Conservation (phyloP, 371 early-diverging fungal genomes). For the Batkoa obscura region DNA sequence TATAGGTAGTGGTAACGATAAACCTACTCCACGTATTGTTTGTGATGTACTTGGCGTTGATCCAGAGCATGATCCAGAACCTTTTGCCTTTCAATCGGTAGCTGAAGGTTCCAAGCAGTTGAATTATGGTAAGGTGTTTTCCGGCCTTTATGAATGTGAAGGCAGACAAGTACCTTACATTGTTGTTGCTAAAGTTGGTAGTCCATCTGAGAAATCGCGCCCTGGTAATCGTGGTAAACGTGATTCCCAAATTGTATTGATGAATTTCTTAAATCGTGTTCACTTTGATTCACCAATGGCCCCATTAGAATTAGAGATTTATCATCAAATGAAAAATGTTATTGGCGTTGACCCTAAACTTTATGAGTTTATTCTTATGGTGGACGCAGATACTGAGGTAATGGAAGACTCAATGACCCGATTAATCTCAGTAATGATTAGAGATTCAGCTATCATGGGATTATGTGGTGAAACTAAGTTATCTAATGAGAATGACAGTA, state of each 20-base stretch:
- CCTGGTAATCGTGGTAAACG: constrained; percentile 80
- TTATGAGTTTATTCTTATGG: constrained; percentile 41
- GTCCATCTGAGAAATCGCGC: constrained; percentile 31
- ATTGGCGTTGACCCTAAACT: constrained; percentile 68
- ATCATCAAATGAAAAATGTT: constrained; percentile 69
- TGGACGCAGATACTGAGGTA: constrained; percentile 49
- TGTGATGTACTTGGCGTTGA: constrained; percentile 69
- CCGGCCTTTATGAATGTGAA: constrained; percentile 64
- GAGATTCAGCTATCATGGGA: constrained; percentile 68
- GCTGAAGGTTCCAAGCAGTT: constrained; percentile 66
- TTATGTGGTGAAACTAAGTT: constrained; percentile 71
- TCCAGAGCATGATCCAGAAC: constrained; percentile 53
- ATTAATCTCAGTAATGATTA: constrained; percentile 49
- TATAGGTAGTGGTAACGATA: constrained; percentile 74
- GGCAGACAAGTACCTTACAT: constrained; percentile 69
- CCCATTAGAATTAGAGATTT: constrained; percentile 78
- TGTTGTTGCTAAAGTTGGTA: constrained; percentile 66
- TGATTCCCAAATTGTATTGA: constrained; percentile 65
- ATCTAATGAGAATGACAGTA: constrained; percentile 70
- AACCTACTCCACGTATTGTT: constrained; percentile 76
- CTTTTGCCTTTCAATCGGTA: constrained; percentile 71
- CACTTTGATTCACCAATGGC: constrained; percentile 55
- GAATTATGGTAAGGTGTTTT: constrained; percentile 81
- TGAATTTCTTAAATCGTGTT: constrained; percentile 58
- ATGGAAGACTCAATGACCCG: constrained; percentile 40